A percentile compares a stretch with the other conserved stretches of the same genome.
phyloP scores from a whole-genome alignment of 164 flowering plant genomes.

The Cinnamomum micranthum region DNA sequence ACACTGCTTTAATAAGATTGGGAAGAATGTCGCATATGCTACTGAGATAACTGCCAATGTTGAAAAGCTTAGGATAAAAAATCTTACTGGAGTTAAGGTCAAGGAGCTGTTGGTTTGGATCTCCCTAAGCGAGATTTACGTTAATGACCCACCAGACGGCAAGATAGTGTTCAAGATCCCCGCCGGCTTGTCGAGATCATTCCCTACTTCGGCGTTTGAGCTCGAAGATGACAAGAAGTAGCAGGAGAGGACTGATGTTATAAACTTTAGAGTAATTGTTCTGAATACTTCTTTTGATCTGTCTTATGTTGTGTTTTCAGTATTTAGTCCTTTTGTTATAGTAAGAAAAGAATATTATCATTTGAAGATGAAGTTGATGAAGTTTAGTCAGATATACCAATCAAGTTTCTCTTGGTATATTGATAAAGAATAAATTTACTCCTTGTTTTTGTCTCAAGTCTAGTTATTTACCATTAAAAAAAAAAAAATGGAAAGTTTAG shows the following conservation, averaged over 20 bases:
- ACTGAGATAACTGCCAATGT: slow-evolving; percentile 11
- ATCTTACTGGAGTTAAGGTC: slow-evolving; percentile 6
- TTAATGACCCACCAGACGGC: slow-evolving; percentile 5
- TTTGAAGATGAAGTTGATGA: too few species aligned
- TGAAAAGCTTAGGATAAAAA: slow-evolving; percentile 7
- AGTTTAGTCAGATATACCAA: too few species aligned
- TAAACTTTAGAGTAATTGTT: background rate
- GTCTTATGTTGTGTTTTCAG: background rate
- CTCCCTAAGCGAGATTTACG: background rate
- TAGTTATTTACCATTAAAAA: too few species aligned
- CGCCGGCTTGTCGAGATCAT: slow-evolving; percentile 3
- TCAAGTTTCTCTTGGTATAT: too few species aligned
- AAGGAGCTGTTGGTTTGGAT: slow-evolving; percentile 9
- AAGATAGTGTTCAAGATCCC: slow-evolving; percentile 2
- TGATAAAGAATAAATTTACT: too few species aligned
- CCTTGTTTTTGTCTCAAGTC: too few species aligned
- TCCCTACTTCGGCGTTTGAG: slow-evolving; percentile 8
- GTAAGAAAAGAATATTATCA: too few species aligned
- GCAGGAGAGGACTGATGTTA: background rate
- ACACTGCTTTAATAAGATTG: slow-evolving; percentile 5
- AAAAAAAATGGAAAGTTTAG: too few species aligned
- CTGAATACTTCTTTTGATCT: background rate
- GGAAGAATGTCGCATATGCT: background rate
- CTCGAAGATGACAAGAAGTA: slow-evolving; percentile 4
- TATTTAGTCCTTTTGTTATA: too few species aligned